Percentiles rank a stretch among this genome's conserved stretches.
These are phyloP conservation scores for Aspergillus ostianus DNA, from an alignment of 495 filamentous ascomycete species.

Conservation along the genomic window DNA sequence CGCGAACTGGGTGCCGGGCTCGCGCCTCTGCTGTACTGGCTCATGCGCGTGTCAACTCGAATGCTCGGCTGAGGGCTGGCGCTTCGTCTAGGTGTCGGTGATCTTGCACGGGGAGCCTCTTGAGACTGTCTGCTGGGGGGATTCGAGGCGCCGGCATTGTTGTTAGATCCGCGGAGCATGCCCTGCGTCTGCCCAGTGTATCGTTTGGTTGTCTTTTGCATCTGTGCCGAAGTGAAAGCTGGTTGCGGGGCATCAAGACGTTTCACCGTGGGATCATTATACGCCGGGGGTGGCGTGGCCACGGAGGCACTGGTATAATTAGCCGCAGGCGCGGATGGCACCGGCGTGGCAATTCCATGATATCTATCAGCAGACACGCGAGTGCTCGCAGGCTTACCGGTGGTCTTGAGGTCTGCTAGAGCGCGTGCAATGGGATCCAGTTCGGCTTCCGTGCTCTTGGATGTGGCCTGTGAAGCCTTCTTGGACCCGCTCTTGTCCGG, in stretches of 20 bases:
- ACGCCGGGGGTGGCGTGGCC: slow-evolving; percentile 67
- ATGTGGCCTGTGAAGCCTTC: slow-evolving; percentile 31
- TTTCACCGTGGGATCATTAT: slow-evolving; percentile 69
- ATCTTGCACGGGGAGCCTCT: slow-evolving; percentile 45
- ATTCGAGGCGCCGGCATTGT: slow-evolving; percentile 30
- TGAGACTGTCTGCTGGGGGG: slow-evolving; percentile 30
- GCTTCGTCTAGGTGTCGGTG: slow-evolving; percentile 55
- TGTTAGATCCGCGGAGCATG: slow-evolving; percentile 62
- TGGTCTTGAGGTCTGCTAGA: slow-evolving; percentile 86
- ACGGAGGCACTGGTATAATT: slow-evolving; percentile 55
- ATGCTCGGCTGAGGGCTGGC: slow-evolving; percentile 49
- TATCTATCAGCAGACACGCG: slow-evolving; percentile 91
- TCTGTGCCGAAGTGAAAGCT: slow-evolving; percentile 85
- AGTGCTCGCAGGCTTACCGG: slow-evolving; percentile 70
- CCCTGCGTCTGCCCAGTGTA: slow-evolving; percentile 80
- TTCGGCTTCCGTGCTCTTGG: slow-evolving; percentile 45
- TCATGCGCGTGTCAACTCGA: slow-evolving; percentile 39
- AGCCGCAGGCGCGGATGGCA: slow-evolving; percentile 55
- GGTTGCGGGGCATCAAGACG: slow-evolving; percentile 87
- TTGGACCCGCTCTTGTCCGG: slow-evolving; percentile 55
- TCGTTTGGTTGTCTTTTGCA: slow-evolving; percentile 88
- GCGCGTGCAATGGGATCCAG: slow-evolving; percentile 90
- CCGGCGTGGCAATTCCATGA: slow-evolving; percentile 84
- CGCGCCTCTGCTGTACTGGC: slow-evolving; percentile 36
- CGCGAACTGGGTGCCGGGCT: slow-evolving; percentile 36